Evolutionary conservation across 768 basidiomycete species (phyloP), one percentile per base, ranked within the genome.

Genomic region (Hysterangium stoloniferum): DNA sequence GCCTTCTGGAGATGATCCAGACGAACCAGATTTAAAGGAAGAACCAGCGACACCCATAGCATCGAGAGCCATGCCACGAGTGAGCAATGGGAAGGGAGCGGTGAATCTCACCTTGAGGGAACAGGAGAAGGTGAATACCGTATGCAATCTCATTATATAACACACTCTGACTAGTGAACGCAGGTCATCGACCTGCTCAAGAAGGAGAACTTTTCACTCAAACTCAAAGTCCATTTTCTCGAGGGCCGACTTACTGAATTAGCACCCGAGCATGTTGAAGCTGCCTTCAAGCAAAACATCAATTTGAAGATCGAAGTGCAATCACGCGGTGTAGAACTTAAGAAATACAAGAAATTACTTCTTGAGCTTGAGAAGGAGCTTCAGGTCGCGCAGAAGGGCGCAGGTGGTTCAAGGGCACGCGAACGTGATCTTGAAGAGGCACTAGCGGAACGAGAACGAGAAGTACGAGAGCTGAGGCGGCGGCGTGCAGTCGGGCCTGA

Each of bases 141-240:
- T 17, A 19, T 4, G 2, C 22, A 32, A 40, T 24, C 52, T 28
- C 17, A 34, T 40, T 27, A 27, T 32, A 19, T 40, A 50, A 17
- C 42, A 46, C 22, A 17, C 19, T 12, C 25, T 54, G 13, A 46
- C 6, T 51, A 38, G 27, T 12, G 22, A 27, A n/a, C 11, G 0
- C 60, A 98, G 94, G 88, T 94, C 65, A 90, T 96, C 62, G 92
- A 98, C 68, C 82, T 82, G 55, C 79, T 93, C 60, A 93, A 95
- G 71, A 96, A 94, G 65, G 94, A 98, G 65, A 95, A 95, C 72
- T 97, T 98, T 65, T 86, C 84, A 61, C 83, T 99, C 63, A 96
- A 97, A 66, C 78, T 98, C 45, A 88, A 92, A 52, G 88, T 97
- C 3, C 92, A 96, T 62, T 95, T 96, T 63, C 78, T 96, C 36